phyloP scores from a whole-genome alignment of 805 yeast genomes.

The Torulaspora indica region DNA sequence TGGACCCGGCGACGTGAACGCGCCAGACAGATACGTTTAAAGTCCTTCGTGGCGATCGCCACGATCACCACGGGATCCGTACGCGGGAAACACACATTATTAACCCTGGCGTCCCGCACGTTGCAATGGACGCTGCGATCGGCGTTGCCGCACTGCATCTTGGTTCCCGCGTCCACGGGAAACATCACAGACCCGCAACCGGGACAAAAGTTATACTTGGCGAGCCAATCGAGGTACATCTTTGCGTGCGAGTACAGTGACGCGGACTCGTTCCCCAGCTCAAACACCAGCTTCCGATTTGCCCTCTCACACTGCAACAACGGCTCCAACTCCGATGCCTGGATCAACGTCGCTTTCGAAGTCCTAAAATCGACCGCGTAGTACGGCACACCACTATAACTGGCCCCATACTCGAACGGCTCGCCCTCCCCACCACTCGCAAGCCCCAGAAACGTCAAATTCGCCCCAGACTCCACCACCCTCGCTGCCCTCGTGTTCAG shows the following conservation, averaged over 20 bases:
- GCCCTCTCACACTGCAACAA: conserved; percentile 4
- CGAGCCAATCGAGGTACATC: conserved; percentile 81
- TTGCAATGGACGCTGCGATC: conserved; percentile 26
- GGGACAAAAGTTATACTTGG: conserved; percentile 70
- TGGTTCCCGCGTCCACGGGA: conserved; percentile 66
- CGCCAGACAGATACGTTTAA: conserved; percentile 63
- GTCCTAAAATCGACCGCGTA: conserved; percentile 53
- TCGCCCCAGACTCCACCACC: conserved; percentile 16
- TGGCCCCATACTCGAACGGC: conserved; percentile 42
- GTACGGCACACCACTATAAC: conserved; percentile 56
- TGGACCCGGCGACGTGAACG: conserved; percentile 56
- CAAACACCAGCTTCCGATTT: conserved; percentile 14
- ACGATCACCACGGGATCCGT: conserved; percentile 87
- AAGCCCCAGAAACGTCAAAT: conserved; percentile 28
- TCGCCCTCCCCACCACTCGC: conserved; percentile 17
- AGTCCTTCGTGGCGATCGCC: conserved; percentile 61
- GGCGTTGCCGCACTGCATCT: conserved; percentile 44
- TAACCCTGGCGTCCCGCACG: conserved; percentile 45
- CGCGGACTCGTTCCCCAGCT: conserved; percentile 43
- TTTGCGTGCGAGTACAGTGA: conserved; percentile 74
- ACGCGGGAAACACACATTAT: conserved; percentile 84
- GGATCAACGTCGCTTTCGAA: conserved; percentile 6
- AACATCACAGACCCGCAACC: conserved; percentile 71
- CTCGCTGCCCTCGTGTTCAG: conserved; percentile 18
- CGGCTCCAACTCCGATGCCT: conserved; percentile 8